Evolutionary conservation across 129 eudicot genomes (phyloP), one percentile per base, ranked within the genome.

Genomic region (Flaveria trinervia): DNA sequence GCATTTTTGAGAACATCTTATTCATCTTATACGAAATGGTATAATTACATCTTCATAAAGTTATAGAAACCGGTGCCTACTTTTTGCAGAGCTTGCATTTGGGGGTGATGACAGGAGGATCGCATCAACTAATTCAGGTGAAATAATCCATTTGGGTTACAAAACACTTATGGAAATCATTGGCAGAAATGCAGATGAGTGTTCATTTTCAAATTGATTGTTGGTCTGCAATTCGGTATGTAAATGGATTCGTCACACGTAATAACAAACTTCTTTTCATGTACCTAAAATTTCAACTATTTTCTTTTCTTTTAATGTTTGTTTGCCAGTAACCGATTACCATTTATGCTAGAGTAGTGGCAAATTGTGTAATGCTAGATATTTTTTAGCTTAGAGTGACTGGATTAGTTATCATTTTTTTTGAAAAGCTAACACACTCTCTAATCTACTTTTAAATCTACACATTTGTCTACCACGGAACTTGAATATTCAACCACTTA

Each of bases 31-130:
- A 9, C 64, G n/a, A 30, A 65, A 30, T 52, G 1, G 55, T 49
- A 14, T 49, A 14, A 13, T 49, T 12, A 49, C 17, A 3, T 8
- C 18, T 61, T 26, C 12, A 49, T 48, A 65, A 33, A 49, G 49
- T 76, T 76, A 4, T 23, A 73, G 49, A 76, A 23, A 9, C 20
- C 1, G 79, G 76, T 48, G 25, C 7, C 41, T 25, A 52, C 60
- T 51, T 43, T 17, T 73, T 77, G 49, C 75, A 89, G 93, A 88
- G 87, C 90, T 70, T 89, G 93, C 76, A 86, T 89, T 68, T 89
- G 93, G 93, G 85, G 88, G 14, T 88, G 82, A 76, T 89, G 83
- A 89, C 60, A 18, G 20, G 65, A 70, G 61, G 73, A 66, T 6
- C 7, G 17, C 28, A 9, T 74, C 69, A 70, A 5, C 66, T 49